Percentiles rank a stretch among this genome's conserved stretches.
phyloP scores from a whole-genome alignment of 495 filamentous ascomycete genomes.

The Friedmanniomyces simplex region DNA sequence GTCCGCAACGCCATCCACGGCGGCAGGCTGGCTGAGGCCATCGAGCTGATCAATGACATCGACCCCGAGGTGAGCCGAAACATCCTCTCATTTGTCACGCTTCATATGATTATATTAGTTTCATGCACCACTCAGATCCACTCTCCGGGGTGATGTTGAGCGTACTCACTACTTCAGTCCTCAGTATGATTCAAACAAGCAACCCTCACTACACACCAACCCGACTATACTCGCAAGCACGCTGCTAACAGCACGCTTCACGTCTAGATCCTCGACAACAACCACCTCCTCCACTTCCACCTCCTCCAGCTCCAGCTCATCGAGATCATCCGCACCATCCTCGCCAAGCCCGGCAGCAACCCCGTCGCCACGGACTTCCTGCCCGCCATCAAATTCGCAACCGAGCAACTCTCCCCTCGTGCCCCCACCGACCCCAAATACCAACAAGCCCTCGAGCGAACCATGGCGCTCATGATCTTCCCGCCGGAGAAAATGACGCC shows the following conservation, averaged over 20 bases:
- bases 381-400: constrained; percentile 78
- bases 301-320: constrained; percentile 85
- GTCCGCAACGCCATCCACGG: constrained; percentile 72
- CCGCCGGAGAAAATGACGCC: constrained; percentile 65
- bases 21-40: constrained; percentile 74
- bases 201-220: constrained; percentile 1
- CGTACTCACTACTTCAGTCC: constrained; percentile 80
- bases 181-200: constrained; percentile 69
- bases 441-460: constrained; percentile 77
- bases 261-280: constrained; percentile 72
- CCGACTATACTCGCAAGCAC: not conserved
- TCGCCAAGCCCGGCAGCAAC: constrained; percentile 29
- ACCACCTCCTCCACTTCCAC: constrained; percentile 79
- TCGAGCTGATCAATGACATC: constrained; percentile 77
- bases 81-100: not conserved
- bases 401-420: constrained; percentile 71
- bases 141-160: constrained; percentile 59
- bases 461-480: constrained; percentile 87
- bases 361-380: constrained; percentile 50
- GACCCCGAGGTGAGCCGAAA: constrained; percentile 69
- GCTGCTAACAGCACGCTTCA: not conserved
- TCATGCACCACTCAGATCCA: constrained; percentile 99
- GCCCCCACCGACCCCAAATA: constrained; percentile 74
- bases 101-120: constrained; percentile 84
- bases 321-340: constrained; percentile 70